A percentile compares a stretch with the other conserved stretches of the same genome.
These are phyloP conservation scores for Cicer yamashitae DNA, from an alignment of 306 rosid species.

Conservation along the genomic window DNA sequence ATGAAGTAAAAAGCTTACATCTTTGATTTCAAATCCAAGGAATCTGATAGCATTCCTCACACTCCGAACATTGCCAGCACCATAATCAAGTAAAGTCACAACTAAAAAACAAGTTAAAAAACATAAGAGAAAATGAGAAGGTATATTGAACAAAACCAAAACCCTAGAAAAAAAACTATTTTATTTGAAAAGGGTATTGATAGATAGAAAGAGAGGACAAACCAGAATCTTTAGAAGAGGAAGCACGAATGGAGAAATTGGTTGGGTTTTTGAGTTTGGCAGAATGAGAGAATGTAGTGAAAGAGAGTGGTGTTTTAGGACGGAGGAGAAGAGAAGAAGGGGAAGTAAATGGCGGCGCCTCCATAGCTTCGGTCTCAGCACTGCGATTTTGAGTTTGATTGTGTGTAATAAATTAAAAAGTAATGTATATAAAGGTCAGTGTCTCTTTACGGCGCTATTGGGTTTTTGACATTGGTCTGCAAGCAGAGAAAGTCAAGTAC, in stretches of 20 bases:
- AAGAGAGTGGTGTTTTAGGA: conserved; percentile 40
- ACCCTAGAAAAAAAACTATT: not conserved
- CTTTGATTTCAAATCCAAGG: conserved; percentile 88
- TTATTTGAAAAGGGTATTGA: conserved; percentile 5
- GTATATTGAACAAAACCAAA: not conserved
- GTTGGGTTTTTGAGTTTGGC: conserved; percentile 47
- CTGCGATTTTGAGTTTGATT: no score
- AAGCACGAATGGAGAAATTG: conserved; percentile 73
- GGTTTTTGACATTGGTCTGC: no score
- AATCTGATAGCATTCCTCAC: conserved; percentile 80
- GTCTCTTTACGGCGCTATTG: no score
- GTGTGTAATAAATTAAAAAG: no score
- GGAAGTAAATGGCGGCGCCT: conserved; percentile 65
- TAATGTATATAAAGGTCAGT: no score
- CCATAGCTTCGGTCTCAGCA: conserved; percentile 51
- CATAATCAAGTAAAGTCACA: conserved; percentile 91
- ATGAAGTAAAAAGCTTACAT: conserved; percentile 55
- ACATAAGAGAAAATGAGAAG: not conserved
- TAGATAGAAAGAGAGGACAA: conserved; percentile 40
- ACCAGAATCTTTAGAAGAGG: conserved; percentile 72
- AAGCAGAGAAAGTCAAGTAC: no score
- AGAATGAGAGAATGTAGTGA: conserved; percentile 17
- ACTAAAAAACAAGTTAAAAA: conserved; percentile 45
- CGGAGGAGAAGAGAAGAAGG: conserved; percentile 59
- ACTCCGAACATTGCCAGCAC: conserved; percentile 96